Evolutionary conservation across 345 rosid genomes (phyloP).

Genomic region (Pugionium dolabratum): DNA sequence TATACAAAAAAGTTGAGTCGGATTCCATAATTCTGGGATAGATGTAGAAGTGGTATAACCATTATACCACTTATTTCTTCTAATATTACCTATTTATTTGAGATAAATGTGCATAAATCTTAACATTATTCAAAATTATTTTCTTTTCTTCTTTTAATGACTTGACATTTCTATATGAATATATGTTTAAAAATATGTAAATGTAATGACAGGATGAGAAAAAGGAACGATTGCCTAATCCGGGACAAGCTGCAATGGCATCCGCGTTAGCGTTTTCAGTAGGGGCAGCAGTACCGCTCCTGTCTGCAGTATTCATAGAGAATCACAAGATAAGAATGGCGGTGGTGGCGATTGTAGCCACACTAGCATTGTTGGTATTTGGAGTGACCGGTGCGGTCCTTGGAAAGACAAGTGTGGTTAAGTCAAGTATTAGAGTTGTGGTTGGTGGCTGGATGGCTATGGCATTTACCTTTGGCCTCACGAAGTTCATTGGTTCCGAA

Average conservation of each 20-base stretch:
- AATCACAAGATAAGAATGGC: constrained; percentile 52
- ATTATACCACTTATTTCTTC: too few species aligned
- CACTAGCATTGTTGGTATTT: constrained; percentile 52
- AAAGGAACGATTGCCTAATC: constrained; percentile 54
- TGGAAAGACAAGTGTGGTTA: constrained; percentile 53
- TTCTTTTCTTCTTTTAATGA: background rate
- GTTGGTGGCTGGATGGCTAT: constrained; percentile 75
- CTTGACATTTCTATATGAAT: constrained; percentile 5
- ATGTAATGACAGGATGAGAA: constrained; percentile 23
- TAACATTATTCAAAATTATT: background rate
- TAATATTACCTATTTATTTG: background rate
- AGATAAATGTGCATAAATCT: background rate
- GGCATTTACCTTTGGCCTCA: constrained; percentile 71
- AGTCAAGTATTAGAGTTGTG: constrained; percentile 55
- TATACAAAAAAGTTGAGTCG: too few species aligned
- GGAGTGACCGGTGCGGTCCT: constrained; percentile 60
- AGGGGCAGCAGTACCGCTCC: constrained; percentile 60
- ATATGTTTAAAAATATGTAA: background rate
- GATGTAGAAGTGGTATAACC: too few species aligned
- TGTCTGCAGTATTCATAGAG: constrained; percentile 58
- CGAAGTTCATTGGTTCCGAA: constrained; percentile 54
- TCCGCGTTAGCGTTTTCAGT: constrained; percentile 69
- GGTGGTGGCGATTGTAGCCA: constrained; percentile 52
- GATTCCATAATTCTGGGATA: too few species aligned
- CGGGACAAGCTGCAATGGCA: constrained; percentile 68